Evolutionary conservation across 2,329 filamentous ascomycete species (phyloP).

Genomic region (Chaetomium sp.): DNA sequence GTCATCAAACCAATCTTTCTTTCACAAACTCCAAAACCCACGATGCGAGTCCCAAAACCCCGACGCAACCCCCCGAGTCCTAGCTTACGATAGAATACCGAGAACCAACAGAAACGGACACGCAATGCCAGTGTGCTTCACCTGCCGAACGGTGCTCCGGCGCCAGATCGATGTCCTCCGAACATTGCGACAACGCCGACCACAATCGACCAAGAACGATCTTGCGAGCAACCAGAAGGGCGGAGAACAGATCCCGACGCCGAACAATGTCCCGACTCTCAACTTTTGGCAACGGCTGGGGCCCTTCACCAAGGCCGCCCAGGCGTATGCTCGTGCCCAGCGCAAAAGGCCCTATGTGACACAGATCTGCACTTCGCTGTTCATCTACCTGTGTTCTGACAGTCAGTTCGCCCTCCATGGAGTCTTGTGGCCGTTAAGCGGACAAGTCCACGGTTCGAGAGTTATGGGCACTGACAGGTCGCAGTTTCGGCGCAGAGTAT

Average conservation of each 20-base stretch:
- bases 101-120: neutral
- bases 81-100: neutral
- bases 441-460: neutral
- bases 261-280: slow-evolving; percentile 36
- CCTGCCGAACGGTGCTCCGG: slow-evolving; percentile 25
- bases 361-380: slow-evolving; percentile 66
- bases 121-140: slow-evolving; percentile 22
- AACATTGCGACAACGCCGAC: slow-evolving; percentile 23
- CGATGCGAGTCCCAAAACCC: neutral
- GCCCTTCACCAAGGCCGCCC: slow-evolving; percentile 45
- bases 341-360: slow-evolving; percentile 67
- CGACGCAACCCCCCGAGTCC: neutral
- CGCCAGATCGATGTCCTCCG: slow-evolving; percentile 25
- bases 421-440: neutral
- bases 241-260: slow-evolving; percentile 36
- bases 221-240: slow-evolving; percentile 13
- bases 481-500: slow-evolving; percentile 65
- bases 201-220: slow-evolving; percentile 23
- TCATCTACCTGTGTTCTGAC: slow-evolving; percentile 75
- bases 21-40: neutral
- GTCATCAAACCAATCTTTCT: neutral
- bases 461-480: neutral
- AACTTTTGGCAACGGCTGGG: slow-evolving; percentile 53
- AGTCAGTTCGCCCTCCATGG: slow-evolving; percentile 10
- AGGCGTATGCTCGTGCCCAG: slow-evolving; percentile 65